A percentile compares a stretch with the other conserved stretches of the same genome.
phyloP scores from a whole-genome alignment of 352 stramenopile genomes.

The Phytophthora niederhauseri region DNA sequence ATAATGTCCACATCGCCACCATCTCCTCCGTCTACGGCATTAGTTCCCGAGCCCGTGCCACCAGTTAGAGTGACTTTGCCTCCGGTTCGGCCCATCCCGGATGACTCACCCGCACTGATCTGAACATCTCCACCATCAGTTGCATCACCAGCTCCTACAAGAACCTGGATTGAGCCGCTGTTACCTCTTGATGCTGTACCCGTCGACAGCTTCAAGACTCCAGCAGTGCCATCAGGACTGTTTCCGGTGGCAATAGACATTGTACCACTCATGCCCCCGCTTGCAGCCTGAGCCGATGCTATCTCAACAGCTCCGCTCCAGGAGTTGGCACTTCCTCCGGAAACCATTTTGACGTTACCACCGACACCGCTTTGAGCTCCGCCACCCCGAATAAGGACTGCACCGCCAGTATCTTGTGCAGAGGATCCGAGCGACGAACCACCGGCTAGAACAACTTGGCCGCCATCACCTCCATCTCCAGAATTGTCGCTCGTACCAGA shows the following conservation, averaged over 20 bases:
- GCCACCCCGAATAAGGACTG: conserved; percentile 55
- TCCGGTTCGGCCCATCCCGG: conserved; percentile 53
- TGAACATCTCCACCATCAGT: conserved; percentile 64
- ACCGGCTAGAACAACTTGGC: conserved; percentile 50
- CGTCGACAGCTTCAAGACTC: conserved; percentile 44
- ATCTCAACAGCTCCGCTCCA: conserved; percentile 62
- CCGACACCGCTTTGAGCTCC: conserved; percentile 56
- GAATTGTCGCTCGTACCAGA: conserved; percentile 68
- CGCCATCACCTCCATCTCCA: conserved; percentile 75
- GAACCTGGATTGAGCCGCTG: conserved; percentile 64
- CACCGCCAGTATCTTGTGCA: conserved; percentile 58
- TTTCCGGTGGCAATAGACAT: conserved; percentile 55
- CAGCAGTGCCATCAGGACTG: conserved; percentile 45
- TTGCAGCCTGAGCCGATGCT: conserved; percentile 51
- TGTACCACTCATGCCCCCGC: conserved; percentile 60
- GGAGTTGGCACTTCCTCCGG: conserved; percentile 54
- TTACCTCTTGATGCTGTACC: conserved; percentile 60
- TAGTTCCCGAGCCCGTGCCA: conserved; percentile 67
- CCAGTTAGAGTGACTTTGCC: conserved; percentile 55
- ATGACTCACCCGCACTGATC: conserved; percentile 67
- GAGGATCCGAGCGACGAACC: conserved; percentile 61
- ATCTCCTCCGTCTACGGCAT: conserved; percentile 91
- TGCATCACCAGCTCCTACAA: conserved; percentile 59
- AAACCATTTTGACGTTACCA: conserved; percentile 50
- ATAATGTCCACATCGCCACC: conserved; percentile 84